Evolutionary conservation across 192 early-diverging fungal species (phyloP).

Genomic region (Entomortierella beljakovae): DNA sequence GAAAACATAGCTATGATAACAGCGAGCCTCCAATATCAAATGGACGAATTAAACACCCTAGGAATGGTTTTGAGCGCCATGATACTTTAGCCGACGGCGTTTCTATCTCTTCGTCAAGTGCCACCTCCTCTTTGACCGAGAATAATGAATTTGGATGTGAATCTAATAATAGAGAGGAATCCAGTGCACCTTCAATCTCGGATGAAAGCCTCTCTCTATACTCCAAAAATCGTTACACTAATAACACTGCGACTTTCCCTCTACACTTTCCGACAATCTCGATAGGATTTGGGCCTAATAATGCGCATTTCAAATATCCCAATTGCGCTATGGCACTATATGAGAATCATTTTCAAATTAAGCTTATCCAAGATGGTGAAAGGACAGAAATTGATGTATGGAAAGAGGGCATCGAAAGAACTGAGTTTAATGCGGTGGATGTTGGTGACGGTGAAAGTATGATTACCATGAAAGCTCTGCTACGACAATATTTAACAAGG

Average conservation of each 20-base stretch:
- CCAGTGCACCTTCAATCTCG: background rate
- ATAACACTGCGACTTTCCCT: slow-evolving; percentile 44
- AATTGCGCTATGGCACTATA: slow-evolving; percentile 50
- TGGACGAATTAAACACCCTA: slow-evolving; percentile 5
- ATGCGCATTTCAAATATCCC: slow-evolving; percentile 43
- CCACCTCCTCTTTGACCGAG: background rate
- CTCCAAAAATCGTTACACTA: slow-evolving; percentile 17
- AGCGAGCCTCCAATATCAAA: background rate
- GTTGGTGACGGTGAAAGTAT: slow-evolving; percentile 35
- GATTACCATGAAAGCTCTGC: slow-evolving; percentile 33
- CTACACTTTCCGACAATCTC: slow-evolving; percentile 52
- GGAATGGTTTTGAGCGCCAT: background rate
- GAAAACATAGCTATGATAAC: background rate
- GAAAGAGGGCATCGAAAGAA: slow-evolving; percentile 54
- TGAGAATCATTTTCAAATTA: slow-evolving; percentile 53
- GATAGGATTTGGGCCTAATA: slow-evolving; percentile 51
- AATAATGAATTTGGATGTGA: background rate
- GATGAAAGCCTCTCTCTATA: slow-evolving; percentile 7
- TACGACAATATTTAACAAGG: slow-evolving; percentile 50
- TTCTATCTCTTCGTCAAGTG: slow-evolving; percentile 1
- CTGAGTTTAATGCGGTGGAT: slow-evolving; percentile 40
- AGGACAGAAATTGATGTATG: slow-evolving; percentile 52
- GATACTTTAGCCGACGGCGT: background rate
- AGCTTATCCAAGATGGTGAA: slow-evolving; percentile 47
- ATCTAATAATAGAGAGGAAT: background rate